Conservation (phyloP, 306 rosid genomes). For the Myrica gale region DNA sequence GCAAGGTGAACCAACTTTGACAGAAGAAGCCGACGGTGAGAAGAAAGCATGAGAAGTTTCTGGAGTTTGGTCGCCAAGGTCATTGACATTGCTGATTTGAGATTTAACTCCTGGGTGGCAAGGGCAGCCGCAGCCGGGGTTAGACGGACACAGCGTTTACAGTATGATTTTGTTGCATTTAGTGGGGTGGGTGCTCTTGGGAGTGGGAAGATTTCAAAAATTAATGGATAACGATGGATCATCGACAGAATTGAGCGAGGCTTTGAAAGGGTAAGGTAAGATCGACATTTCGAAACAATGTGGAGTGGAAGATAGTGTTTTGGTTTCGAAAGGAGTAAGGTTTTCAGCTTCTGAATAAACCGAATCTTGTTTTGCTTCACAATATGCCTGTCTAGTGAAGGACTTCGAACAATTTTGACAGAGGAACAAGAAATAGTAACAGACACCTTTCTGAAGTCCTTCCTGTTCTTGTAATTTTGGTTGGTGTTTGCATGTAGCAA, state of each 20-base stretch:
- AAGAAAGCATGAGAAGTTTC: slow-evolving; percentile 83
- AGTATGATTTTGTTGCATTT: slow-evolving; percentile 68
- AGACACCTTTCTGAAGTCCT: slow-evolving; percentile 9
- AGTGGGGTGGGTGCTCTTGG: slow-evolving; percentile 67
- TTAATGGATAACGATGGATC: slow-evolving; percentile 82
- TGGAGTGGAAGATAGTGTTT: slow-evolving; percentile 73
- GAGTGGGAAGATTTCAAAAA: slow-evolving; percentile 64
- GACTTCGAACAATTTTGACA: slow-evolving; percentile 67
- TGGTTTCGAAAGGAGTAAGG: slow-evolving; percentile 82
- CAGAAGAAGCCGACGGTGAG: slow-evolving; percentile 61
- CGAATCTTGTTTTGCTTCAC: slow-evolving; percentile 62
- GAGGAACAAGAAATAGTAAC: slow-evolving; percentile 55
- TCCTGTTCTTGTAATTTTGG: slow-evolving; percentile 17
- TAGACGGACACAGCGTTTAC: slow-evolving; percentile 83
- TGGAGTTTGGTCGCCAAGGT: slow-evolving; percentile 78
- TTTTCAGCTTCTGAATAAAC: slow-evolving; percentile 79
- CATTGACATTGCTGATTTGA: slow-evolving; percentile 50
- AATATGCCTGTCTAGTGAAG: slow-evolving; percentile 63
- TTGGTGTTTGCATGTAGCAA: slow-evolving; percentile 27
- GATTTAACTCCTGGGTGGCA: slow-evolving; percentile 59
- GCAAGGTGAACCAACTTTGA: slow-evolving; percentile 88
- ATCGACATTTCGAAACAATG: slow-evolving; percentile 70
- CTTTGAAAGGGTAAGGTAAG: slow-evolving; percentile 60
- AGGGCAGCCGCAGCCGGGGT: slow-evolving; percentile 84
- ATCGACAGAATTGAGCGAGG: slow-evolving; percentile 68